phyloP scores from a whole-genome alignment of 2,329 filamentous ascomycete genomes.

The Clarireedia paspali region DNA sequence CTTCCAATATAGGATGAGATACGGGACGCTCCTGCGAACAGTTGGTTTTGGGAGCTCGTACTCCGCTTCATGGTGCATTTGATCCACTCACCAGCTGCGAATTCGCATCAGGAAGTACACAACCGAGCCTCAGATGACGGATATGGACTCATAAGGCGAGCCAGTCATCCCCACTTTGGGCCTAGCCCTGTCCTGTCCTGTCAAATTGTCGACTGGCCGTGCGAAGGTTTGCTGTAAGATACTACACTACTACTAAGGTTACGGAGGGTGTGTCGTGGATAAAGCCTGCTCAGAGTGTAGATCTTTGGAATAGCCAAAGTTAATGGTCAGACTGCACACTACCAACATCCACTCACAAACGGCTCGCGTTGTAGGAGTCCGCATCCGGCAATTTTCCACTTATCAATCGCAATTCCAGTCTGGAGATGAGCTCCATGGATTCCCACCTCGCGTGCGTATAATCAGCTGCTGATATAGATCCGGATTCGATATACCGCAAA shows the following conservation, averaged over 20 bases:
- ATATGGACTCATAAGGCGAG: constrained; percentile 2
- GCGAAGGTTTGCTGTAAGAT: not conserved
- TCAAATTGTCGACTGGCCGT: constrained; percentile 4
- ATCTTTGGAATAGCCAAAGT: not conserved
- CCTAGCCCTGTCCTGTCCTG: not conserved
- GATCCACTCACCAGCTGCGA: not conserved
- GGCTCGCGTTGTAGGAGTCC: not conserved
- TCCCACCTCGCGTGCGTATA: not conserved
- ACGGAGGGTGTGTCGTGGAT: not conserved
- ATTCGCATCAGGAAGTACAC: not conserved
- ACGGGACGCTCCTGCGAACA: too few species aligned
- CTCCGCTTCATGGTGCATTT: not conserved
- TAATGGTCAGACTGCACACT: not conserved
- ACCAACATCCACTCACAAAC: not conserved
- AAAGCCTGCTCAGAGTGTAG: not conserved
- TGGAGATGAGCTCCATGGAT: not conserved
- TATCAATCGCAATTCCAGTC: not conserved
- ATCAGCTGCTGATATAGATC: not conserved
- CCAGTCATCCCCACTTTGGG: not conserved
- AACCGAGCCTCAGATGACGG: not conserved
- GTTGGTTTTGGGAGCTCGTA: too few species aligned
- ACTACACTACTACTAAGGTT: not conserved
- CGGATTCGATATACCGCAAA: not conserved
- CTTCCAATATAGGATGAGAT: too few species aligned
- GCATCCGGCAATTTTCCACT: not conserved